Base-by-base conservation (phyloP, 2,329 filamentous ascomycete species). In the Plectosphaerella plurivora region DNA sequence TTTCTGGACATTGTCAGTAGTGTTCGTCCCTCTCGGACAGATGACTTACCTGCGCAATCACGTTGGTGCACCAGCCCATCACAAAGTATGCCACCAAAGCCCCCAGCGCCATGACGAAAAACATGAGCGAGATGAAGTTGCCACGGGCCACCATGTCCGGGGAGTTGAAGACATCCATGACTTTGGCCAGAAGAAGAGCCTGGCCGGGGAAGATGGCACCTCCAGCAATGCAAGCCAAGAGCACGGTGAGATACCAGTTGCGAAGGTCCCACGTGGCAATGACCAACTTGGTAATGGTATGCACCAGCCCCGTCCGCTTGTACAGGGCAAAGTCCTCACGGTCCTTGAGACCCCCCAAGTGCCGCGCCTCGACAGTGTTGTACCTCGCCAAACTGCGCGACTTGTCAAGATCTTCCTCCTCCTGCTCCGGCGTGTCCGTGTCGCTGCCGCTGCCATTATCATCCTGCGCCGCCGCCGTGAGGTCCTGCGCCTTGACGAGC, bases 91-190 rank as follows among this genome's bases (percentile, higher is more conserved):
- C 65, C 1, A 78, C 47, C 1, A 77, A 64, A 16, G 69, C 66
- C 3, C 68, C 75, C 4, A 68, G 64, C 3, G 78, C 76, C 39
- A 79, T 57, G 2, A 80, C 68, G 45, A 79, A 73, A 55, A 82
- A 82, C 78, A 83, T 81, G 49, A 73, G 66, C 0, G 78, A 73
- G 64, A 71, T 81, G 58, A 81, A 82, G 60, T 83, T 72, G 9
- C 76, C 78, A 1, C 61, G 61, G 2, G 63, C 54, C 6, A 57
- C 2, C 65, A 63, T 9, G 59, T 57, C 3, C 68, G 53, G 4
- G 61, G 55, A 48, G n/a, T 55, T 51, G 47, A 69, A 69, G 4
- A 62, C 59, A 1, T 58, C 56, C 16, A 68, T 59, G 18, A 69
- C 56, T 18, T 57, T 57, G 10, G 61, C 64, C 48, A 69, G 60